Evolutionary conservation across 2,329 filamentous ascomycete genomes (phyloP).

Genomic region (Sporothrix mexicana): DNA sequence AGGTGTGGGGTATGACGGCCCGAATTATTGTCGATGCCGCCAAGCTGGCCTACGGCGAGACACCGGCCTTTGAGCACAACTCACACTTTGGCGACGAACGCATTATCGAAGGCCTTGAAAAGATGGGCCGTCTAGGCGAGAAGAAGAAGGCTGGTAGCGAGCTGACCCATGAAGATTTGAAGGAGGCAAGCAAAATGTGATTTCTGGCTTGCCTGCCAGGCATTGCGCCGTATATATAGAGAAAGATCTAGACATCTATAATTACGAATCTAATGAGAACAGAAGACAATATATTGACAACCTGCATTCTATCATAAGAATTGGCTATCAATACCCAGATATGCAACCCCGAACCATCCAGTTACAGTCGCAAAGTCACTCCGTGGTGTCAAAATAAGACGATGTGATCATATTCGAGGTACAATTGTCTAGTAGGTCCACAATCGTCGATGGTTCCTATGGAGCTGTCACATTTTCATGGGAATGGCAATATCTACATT

Average conservation of each 20-base stretch:
- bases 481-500: conserved; percentile 39
- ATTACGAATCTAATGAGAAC: conserved; percentile 38
- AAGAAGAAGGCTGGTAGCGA: conserved; percentile 51
- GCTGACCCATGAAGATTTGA: conserved; percentile 45
- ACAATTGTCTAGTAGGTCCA: too few species aligned
- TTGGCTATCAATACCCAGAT: not conserved
- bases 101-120: conserved; percentile 55
- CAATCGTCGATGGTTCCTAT: too few species aligned
- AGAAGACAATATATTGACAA: conserved; percentile 37
- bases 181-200: conserved; percentile 50
- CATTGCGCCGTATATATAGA: conserved; percentile 29
- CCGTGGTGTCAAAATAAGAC: too few species aligned
- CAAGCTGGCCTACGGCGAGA: conserved; percentile 78
- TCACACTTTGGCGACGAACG: conserved; percentile 58
- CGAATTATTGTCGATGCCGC: conserved; percentile 88
- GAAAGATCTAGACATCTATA: not conserved
- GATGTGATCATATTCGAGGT: too few species aligned
- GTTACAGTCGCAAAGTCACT: not conserved
- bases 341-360: not conserved
- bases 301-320: not conserved
- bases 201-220: not conserved
- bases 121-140: conserved; percentile 53
- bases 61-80: conserved; percentile 82
- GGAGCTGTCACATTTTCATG: too few species aligned
- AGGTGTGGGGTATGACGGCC: conserved; percentile 95